phyloP scores from a whole-genome alignment of 2,329 filamentous ascomycete species.

The Ambrosiella cleistominuta region DNA sequence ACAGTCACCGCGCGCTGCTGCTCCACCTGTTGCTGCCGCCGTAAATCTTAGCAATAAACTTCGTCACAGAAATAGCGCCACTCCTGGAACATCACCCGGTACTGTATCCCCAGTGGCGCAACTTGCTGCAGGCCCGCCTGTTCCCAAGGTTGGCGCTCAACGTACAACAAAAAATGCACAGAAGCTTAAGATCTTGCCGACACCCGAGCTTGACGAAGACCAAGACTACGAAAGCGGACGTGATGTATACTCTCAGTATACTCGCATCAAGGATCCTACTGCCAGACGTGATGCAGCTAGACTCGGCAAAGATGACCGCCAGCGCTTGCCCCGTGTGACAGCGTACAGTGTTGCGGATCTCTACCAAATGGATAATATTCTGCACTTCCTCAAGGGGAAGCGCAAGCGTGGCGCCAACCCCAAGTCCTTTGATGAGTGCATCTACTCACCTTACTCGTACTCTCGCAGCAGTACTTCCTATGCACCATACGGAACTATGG shows the following conservation, averaged over 20 bases:
- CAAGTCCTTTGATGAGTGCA: conserved; percentile 91
- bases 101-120: conserved; percentile 21
- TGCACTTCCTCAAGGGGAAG: conserved; percentile 79
- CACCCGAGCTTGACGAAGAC: conserved; percentile 61
- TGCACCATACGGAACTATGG: conserved; percentile 22
- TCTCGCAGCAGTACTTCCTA: conserved; percentile 22
- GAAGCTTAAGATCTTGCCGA: conserved; percentile 92
- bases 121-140: conserved; percentile 15
- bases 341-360: conserved; percentile 90
- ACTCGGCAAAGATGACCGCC: conserved; percentile 81
- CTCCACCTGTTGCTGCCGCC: conserved; percentile 49
- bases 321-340: conserved; percentile 73
- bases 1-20: conserved; percentile 20
- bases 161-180: conserved; percentile 88
- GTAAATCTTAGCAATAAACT: conserved; percentile 61
- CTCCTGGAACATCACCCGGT: conserved; percentile 34
- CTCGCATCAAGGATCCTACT: conserved; percentile 89
- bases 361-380: conserved; percentile 76
- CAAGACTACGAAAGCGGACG: conserved; percentile 77
- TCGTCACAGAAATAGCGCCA: conserved; percentile 57
- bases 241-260: conserved; percentile 96
- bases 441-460: conserved; percentile 89
- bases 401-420: conserved; percentile 65
- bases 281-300: conserved; percentile 81
- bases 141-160: conserved; percentile 75